Conservation (phyloP, 2,329 filamentous ascomycete species). For the Verticillium tricorpus region DNA sequence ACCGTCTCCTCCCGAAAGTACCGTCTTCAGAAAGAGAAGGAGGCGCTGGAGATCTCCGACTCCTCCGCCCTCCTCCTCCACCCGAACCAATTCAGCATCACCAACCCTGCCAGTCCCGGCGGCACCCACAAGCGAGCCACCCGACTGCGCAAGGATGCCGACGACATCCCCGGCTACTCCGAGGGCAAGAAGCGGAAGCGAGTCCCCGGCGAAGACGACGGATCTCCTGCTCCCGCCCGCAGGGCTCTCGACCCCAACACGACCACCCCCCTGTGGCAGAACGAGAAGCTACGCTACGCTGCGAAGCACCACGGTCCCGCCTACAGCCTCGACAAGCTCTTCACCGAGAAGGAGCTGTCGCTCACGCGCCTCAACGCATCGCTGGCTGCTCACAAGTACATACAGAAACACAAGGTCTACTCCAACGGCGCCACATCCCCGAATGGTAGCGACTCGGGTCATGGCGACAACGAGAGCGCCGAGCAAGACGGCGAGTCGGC, state of each 20-base stretch:
- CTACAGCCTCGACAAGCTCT: slow-evolving; percentile 66
- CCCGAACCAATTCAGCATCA: slow-evolving; percentile 63
- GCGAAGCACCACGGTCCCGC: slow-evolving; percentile 54
- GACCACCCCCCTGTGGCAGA: slow-evolving; percentile 59
- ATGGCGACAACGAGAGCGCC: slow-evolving; percentile 45
- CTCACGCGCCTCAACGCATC: slow-evolving; percentile 62
- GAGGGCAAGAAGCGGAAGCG: slow-evolving; percentile 61
- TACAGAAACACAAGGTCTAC: slow-evolving; percentile 51
- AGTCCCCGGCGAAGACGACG: slow-evolving; percentile 56
- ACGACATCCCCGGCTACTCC: slow-evolving; percentile 50
- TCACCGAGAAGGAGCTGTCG: slow-evolving; percentile 64
- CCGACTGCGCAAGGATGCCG: slow-evolving; percentile 54
- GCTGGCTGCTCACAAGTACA: slow-evolving; percentile 56
- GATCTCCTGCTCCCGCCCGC: slow-evolving; percentile 55
- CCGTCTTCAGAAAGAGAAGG: slow-evolving; percentile 61
- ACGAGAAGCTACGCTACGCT: slow-evolving; percentile 49
- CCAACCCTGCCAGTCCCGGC: slow-evolving; percentile 60
- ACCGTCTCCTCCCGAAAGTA: slow-evolving; percentile 61
- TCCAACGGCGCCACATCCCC: slow-evolving; percentile 43
- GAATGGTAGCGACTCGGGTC: slow-evolving; percentile 49
- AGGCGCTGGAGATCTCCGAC: slow-evolving; percentile 63
- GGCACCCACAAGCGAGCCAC: slow-evolving; percentile 62
- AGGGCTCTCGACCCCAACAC: slow-evolving; percentile 51
- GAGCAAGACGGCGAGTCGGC: slow-evolving; percentile 40
- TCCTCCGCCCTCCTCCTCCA: slow-evolving; percentile 61